phyloP scores from a whole-genome alignment of 495 filamentous ascomycete species.

The Penicillium bovifimosum region DNA sequence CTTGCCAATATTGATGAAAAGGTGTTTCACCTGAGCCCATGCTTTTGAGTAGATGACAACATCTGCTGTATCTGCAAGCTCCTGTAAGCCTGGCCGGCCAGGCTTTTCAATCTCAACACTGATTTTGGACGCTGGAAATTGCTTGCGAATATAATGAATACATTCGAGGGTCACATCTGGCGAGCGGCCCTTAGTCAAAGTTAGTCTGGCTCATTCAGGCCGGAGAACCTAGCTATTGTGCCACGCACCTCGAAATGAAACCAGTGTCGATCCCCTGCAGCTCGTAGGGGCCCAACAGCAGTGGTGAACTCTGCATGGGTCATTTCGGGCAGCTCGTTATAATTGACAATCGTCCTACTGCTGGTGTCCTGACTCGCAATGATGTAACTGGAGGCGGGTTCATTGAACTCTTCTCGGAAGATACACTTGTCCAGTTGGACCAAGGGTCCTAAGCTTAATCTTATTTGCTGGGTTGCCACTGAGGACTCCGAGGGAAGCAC shows the following conservation, averaged over 20 bases:
- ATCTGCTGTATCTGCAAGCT: constrained; percentile 58
- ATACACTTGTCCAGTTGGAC: constrained; percentile 53
- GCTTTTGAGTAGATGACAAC: constrained; percentile 65
- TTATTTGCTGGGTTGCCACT: constrained; percentile 34
- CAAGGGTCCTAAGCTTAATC: constrained; percentile 31
- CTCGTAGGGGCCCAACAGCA: constrained; percentile 23
- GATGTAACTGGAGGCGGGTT: constrained; percentile 67
- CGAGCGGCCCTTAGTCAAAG: constrained; percentile 52
- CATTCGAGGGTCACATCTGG: constrained; percentile 58
- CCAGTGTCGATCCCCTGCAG: constrained; percentile 36
- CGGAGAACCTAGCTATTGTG: not conserved
- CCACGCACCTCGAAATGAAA: constrained; percentile 68
- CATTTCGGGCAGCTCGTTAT: constrained; percentile 64
- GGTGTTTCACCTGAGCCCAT: constrained; percentile 57
- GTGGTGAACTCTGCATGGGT: constrained; percentile 50
- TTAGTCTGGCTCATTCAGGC: not conserved
- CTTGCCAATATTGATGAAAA: not conserved
- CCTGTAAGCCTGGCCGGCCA: constrained; percentile 51
- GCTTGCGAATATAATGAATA: constrained; percentile 50
- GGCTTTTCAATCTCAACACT: constrained; percentile 73
- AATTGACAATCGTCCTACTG: constrained; percentile 66
- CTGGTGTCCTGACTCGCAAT: constrained; percentile 53
- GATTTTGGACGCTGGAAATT: constrained; percentile 43
- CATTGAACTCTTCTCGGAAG: constrained; percentile 48
- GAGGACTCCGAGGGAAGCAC: constrained; percentile 42